A percentile compares a stretch with the other conserved stretches of the same genome.
phyloP scores from a whole-genome alignment of 495 filamentous ascomycete species.

The Sordaria brevicollis region DNA sequence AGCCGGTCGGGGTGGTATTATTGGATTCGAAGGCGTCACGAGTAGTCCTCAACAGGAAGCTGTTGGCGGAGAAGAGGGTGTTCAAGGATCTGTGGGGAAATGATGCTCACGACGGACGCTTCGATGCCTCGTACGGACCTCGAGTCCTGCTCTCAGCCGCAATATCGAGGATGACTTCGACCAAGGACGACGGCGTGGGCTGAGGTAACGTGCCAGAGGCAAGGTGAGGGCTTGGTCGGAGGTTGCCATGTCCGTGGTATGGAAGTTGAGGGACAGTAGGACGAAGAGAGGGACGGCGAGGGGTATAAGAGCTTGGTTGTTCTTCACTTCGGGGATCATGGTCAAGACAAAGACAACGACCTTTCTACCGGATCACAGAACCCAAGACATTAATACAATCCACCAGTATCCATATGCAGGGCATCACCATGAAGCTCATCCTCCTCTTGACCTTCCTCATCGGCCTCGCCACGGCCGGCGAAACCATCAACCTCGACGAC shows the following conservation, averaged over 20 bases:
- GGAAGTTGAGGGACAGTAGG: background rate
- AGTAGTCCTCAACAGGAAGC: conserved; percentile 14
- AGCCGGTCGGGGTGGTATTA: conserved; percentile 17
- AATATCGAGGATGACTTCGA: conserved; percentile 1
- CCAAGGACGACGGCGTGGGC: background rate
- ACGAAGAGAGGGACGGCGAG: background rate
- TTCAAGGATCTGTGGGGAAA: conserved; percentile 9
- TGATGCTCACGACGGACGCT: conserved; percentile 10
- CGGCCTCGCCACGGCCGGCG: conserved; percentile 15
- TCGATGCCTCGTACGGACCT: conserved; percentile 7
- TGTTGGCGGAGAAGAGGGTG: conserved; percentile 5
- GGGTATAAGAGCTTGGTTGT: conserved; percentile 8
- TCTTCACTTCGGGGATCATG: background rate
- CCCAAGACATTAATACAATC: background rate
- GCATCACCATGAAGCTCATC: conserved; percentile 24
- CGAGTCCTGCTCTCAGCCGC: conserved; percentile 7
- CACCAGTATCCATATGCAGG: background rate
- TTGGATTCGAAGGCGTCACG: conserved; percentile 12
- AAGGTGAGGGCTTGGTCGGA: background rate
- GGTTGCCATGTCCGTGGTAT: background rate
- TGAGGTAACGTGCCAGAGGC: background rate
- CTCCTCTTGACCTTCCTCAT: conserved; percentile 19
- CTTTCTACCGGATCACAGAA: background rate
- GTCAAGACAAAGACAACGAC: background rate
- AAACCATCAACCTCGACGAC: conserved; percentile 8